Base-by-base conservation (phyloP, 148 eudicot species). In the Spergularia marina region DNA sequence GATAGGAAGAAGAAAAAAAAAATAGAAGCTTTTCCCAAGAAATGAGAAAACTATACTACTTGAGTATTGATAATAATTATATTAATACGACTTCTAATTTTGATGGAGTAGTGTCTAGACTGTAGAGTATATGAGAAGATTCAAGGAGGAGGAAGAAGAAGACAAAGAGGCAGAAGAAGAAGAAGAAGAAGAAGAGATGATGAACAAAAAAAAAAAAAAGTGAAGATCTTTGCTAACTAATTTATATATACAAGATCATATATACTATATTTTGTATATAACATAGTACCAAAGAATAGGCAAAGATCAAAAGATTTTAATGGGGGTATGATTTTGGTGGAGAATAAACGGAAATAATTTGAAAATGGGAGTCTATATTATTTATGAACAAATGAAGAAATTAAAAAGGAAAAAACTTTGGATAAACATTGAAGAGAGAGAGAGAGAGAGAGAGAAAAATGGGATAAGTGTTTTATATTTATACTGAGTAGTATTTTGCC, bases 361-460 rank as follows among this genome's bases (percentile, higher is more conserved):
- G 3, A 53, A 25, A 15, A 2, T 62, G 36, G 2, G 36, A 30
- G 34, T 30, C 1, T n/a, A 30, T 30, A 30, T 30, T 2, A 30
- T 30, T 39, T 34, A 13, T 13, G 2, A 7, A 58, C 2, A 30
- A 25, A 41, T 16, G 25, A 7, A 41, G 47, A 2, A 21, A 23
- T 15, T 41, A 44, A 10, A 74, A 61, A 41, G 5, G 23, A 3
- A 17, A 74, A 61, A 14, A 12, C 0, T 49, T 52, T 12, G 55
- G 79, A 80, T 75, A 71, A 79, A 74, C 74, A 80, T 70, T 65
- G 62, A 57, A 69, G 78, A 56, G 57, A 74, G 65, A 74, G 63
- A 77, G 47, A 68, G 68, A 66, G 36, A 30, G 36, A 30, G n/a
- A n/a, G n/a, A n/a, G n/a, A 2, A 21, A 16, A 53, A 60, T 17